Evolutionary conservation across 306 rosid genomes (phyloP).

Genomic region (Lablab purpureus): DNA sequence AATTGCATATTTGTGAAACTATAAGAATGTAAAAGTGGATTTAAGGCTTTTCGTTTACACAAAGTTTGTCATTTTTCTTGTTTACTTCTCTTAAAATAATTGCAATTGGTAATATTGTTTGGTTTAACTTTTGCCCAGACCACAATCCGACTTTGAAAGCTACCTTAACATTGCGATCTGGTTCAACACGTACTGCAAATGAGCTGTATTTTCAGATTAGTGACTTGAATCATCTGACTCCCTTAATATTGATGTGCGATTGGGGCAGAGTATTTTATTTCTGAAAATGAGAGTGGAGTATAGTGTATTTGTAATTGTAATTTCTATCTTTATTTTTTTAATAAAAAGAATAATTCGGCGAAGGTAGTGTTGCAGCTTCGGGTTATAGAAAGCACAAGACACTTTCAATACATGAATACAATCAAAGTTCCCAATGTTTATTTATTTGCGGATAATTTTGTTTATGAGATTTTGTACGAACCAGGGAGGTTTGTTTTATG

Average conservation of each 20-base stretch:
- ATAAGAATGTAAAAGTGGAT: too few species aligned
- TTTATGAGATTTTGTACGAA: background rate
- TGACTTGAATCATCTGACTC: constrained; percentile 20
- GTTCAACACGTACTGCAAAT: constrained; percentile 81
- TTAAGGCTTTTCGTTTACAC: too few species aligned
- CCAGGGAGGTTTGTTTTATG: background rate
- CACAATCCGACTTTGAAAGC: constrained; percentile 92
- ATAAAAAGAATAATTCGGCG: background rate
- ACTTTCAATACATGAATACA: background rate
- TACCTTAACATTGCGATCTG: constrained; percentile 85
- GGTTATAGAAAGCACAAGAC: background rate
- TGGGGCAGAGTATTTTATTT: background rate
- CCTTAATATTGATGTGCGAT: constrained; percentile 12
- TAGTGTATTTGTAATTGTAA: background rate
- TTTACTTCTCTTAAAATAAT: background rate
- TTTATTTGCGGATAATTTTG: background rate
- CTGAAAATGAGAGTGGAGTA: background rate
- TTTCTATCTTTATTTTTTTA: background rate
- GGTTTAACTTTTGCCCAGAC: constrained; percentile 60
- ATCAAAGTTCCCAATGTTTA: background rate
- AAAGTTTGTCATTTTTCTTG: too few species aligned
- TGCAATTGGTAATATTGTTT: constrained; percentile 24
- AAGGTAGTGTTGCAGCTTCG: background rate
- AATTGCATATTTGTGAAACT: too few species aligned
- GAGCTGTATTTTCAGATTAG: constrained; percentile 42